Evolutionary conservation across 768 basidiomycete species (phyloP), one percentile per base, ranked within the genome.

Genomic region (Asterophora parasitica): DNA sequence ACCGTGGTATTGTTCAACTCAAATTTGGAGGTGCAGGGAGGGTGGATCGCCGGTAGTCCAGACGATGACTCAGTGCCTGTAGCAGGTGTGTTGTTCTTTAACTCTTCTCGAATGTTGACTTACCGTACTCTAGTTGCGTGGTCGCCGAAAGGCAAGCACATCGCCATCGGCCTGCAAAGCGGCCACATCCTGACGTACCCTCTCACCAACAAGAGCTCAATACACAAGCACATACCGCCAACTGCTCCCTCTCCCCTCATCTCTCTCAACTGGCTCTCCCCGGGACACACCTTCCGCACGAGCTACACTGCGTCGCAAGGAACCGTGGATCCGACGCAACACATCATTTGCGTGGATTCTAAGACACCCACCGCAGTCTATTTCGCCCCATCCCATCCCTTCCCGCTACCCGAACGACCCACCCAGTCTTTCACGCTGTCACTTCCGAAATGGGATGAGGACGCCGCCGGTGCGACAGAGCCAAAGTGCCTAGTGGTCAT

Each of bases 101-200:
- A 3, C 11, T 51, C 7, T 34, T 10, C 49, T 48, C 4, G 34
- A 51, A 31, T 41, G 17, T 23, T 4, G 3, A 28, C 46, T 53
- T 19, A 38, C 16, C 30, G 44, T 7, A 17, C n/a, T 44, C 37
- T 48, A 91, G 89, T 84, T 7, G 78, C 85, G 10, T 92, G 89
- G 88, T 91, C 88, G 3, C 85, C 88, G 1, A 89, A 88, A 61
- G 89, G 88, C 37, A 92, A 88, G 60, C 88, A 91, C 47, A 71
- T 92, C 34, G 87, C 86, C 1, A 76, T 92, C 38, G 89, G 84
- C 17, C 65, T 89, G 12, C 77, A 77, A 53, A 74, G 72, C 15
- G 88, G 88, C 2, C 83, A 85, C 45, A 82, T 91, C 32, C 61
- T 87, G 34, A 81, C 85, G 0, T 90, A 80, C 60, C 72, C 76